Percentiles rank a stretch among this genome's conserved stretches.
These are phyloP conservation scores for Eucalyptus regnans DNA, from an alignment of 345 rosid genomes.

Conservation along the genomic window DNA sequence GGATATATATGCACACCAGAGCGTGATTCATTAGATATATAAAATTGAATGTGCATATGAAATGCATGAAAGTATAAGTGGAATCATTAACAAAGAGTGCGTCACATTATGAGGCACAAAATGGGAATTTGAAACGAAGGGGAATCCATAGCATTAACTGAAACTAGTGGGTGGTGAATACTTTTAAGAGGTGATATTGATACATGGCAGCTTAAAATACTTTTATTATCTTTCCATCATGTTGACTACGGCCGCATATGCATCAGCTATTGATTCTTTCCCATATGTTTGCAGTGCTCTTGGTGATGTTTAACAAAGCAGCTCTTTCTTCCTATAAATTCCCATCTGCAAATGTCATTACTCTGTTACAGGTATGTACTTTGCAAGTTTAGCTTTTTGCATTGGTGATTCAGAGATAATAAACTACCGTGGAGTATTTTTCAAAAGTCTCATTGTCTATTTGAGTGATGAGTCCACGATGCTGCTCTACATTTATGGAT, in stretches of 20 bases:
- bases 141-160: background rate
- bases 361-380: slow-evolving; percentile 69
- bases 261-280: background rate
- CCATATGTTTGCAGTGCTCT: slow-evolving; percentile 48
- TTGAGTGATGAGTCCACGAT: background rate
- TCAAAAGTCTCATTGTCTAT: background rate
- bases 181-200: background rate
- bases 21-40: background rate
- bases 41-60: background rate
- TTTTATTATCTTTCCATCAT: background rate
- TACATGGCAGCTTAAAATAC: background rate
- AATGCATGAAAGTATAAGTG: background rate
- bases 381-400: background rate
- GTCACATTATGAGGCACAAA: background rate
- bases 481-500: background rate
- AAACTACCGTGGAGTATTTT: background rate
- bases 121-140: background rate
- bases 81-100: background rate
- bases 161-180: background rate
- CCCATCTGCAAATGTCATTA: slow-evolving; percentile 83
- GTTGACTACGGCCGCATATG: background rate
- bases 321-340: slow-evolving; percentile 90
- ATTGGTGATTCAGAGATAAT: background rate
- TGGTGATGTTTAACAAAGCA: slow-evolving; percentile 92
- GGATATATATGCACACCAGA: background rate